These are phyloP conservation scores for Eimeria zaria DNA, from an alignment of 169 alveolate species.

Conservation along the genomic window DNA sequence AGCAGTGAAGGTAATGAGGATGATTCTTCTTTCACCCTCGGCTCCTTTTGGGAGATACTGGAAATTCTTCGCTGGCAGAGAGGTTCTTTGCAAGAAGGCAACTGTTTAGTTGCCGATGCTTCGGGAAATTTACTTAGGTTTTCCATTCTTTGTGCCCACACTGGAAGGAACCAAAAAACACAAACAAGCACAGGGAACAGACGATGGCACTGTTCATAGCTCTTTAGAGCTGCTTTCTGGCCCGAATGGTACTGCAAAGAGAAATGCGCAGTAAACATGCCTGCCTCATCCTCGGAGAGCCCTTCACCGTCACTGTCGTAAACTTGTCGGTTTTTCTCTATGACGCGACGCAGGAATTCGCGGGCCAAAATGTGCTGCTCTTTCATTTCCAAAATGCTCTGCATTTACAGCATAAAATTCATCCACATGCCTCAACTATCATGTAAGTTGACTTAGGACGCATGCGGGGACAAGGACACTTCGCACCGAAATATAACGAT, in stretches of 20 bases:
- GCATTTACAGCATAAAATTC: neutral
- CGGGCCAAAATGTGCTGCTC: conserved; percentile 70
- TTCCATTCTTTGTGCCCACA: conserved; percentile 20
- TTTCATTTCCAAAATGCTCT: conserved; percentile 75
- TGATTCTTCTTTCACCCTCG: neutral
- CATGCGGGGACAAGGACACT: neutral
- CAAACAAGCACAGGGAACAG: neutral
- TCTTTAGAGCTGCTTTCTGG: neutral
- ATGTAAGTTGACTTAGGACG: neutral
- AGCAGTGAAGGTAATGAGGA: neutral
- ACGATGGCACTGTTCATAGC: neutral
- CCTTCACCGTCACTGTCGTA: conserved; percentile 87
- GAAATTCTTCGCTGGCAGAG: neutral
- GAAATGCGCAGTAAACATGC: conserved; percentile 7
- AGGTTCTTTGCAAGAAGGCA: neutral
- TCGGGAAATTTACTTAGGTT: neutral
- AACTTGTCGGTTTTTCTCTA: conserved; percentile 82
- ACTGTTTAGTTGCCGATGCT: neutral
- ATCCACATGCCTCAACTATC: neutral
- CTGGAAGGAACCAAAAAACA: neutral
- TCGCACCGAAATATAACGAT: too few species aligned
- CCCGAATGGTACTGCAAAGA: neutral
- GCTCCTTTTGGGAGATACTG: neutral
- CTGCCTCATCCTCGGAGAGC: conserved; percentile 84
- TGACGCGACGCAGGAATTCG: conserved; percentile 78